These are phyloP conservation scores for Populus hybrid DNA, from an alignment of 441 rosid genomes.

Conservation along the genomic window DNA sequence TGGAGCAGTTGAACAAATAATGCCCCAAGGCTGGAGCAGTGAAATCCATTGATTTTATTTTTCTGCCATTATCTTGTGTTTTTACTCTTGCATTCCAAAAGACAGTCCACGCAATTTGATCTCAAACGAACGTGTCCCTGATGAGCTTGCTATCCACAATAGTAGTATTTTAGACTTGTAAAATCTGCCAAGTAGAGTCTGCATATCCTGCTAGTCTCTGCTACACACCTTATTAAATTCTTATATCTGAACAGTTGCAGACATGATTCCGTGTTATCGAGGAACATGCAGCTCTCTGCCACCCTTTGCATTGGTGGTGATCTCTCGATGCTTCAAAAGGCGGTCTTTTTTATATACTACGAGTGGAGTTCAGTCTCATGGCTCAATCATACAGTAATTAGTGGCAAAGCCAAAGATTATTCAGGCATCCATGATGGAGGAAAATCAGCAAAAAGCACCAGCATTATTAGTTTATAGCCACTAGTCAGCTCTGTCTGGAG, in stretches of 20 bases:
- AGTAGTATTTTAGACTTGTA: no score
- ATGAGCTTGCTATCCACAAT: no score
- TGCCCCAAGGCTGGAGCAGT: neutral
- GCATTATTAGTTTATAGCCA: neutral
- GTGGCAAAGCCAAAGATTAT: neutral
- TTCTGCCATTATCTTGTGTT: no score
- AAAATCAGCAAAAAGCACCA: neutral
- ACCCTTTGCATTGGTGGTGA: neutral
- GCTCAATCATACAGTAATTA: neutral
- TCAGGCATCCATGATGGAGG: no score
- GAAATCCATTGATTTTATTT: no score
- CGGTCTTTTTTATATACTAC: no score
- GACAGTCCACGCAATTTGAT: no score
- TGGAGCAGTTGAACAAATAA: neutral
- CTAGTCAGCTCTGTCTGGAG: neutral
- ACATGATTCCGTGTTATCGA: slow-evolving; percentile 5
- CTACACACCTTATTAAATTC: neutral
- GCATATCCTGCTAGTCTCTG: no score
- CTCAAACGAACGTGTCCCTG: no score
- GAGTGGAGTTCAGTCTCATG: neutral
- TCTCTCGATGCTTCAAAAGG: neutral
- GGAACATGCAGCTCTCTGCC: slow-evolving; percentile 6
- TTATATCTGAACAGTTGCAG: neutral
- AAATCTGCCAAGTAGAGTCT: no score
- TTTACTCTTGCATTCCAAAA: no score